Conservation (phyloP, 805 yeast species). For the Saccharomyces paradoxus region DNA sequence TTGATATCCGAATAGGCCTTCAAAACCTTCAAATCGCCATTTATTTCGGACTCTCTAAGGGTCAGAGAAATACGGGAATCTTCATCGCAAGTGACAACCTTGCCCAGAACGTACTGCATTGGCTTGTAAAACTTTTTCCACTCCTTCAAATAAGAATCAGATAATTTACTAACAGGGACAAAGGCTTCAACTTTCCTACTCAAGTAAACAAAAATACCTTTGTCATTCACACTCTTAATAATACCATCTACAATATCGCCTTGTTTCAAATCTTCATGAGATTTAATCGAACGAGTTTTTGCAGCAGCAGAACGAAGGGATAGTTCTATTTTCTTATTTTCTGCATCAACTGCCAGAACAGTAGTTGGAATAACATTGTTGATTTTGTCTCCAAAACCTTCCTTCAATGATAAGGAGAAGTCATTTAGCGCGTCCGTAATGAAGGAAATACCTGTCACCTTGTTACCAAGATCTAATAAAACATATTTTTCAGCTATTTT, state of each 20-base stretch:
- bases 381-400: constrained; percentile 34
- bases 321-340: constrained; percentile 48
- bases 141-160: constrained; percentile 73
- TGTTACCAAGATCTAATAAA: constrained; percentile 60
- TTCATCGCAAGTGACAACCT: constrained; percentile 52
- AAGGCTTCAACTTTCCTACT: constrained; percentile 68
- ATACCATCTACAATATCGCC: constrained; percentile 80
- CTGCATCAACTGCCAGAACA: constrained; percentile 33
- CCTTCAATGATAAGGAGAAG: constrained; percentile 46
- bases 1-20: constrained; percentile 61
- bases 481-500: constrained; percentile 53
- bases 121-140: constrained; percentile 75
- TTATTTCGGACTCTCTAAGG: constrained; percentile 70
- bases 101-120: constrained; percentile 69
- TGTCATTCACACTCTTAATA: constrained; percentile 61
- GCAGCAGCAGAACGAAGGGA: constrained; percentile 49
- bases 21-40: constrained; percentile 53
- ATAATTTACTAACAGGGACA: constrained; percentile 71
- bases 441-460: constrained; percentile 47
- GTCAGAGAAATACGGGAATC: constrained; percentile 67
- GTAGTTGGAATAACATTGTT: constrained; percentile 54
- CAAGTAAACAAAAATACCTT: constrained; percentile 70
- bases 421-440: constrained; percentile 73
- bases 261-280: constrained; percentile 46
- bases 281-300: constrained; percentile 41